Conservation (phyloP, 2,329 filamentous ascomycete genomes). For the Fusarium pseudograminearum region DNA sequence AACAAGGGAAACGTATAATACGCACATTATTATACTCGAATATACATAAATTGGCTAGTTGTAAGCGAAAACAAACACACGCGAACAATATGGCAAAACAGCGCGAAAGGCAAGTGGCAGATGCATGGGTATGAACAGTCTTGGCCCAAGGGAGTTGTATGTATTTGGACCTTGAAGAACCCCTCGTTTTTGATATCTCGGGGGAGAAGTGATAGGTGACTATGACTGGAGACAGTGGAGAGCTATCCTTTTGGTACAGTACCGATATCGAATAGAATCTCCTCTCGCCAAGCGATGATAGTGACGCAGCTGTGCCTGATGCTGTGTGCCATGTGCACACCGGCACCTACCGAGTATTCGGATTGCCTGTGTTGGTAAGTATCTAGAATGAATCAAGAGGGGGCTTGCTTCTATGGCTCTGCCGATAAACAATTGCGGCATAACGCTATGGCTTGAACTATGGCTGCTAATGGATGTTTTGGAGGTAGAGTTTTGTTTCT, state of each 20-base stretch:
- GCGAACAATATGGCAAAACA: conserved; percentile 23
- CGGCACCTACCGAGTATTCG: conserved; percentile 28
- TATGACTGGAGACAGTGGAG: neutral
- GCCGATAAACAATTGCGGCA: conserved; percentile 1
- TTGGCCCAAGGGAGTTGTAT: neutral
- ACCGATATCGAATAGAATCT: neutral
- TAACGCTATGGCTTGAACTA: neutral
- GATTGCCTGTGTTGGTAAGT: conserved; percentile 21
- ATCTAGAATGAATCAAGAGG: conserved; percentile 20
- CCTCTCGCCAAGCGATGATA: conserved; percentile 12
- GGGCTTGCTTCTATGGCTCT: neutral
- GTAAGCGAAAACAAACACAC: conserved; percentile 33
- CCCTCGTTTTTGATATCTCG: neutral
- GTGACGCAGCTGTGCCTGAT: conserved; percentile 25
- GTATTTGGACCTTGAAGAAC: neutral
- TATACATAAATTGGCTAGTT: conserved; percentile 17
- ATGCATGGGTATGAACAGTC: neutral
- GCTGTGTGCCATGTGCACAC: conserved; percentile 31
- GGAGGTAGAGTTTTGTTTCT: conserved; percentile 9
- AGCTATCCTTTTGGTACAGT: neutral
- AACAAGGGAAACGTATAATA: neutral
- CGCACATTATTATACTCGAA: conserved; percentile 3
- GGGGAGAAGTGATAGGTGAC: neutral
- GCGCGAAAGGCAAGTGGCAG: conserved; percentile 22
- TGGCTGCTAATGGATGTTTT: neutral